Evolutionary conservation across 768 basidiomycete genomes (phyloP), one percentile per base, ranked within the genome.

Genomic region (Bullera alba): DNA sequence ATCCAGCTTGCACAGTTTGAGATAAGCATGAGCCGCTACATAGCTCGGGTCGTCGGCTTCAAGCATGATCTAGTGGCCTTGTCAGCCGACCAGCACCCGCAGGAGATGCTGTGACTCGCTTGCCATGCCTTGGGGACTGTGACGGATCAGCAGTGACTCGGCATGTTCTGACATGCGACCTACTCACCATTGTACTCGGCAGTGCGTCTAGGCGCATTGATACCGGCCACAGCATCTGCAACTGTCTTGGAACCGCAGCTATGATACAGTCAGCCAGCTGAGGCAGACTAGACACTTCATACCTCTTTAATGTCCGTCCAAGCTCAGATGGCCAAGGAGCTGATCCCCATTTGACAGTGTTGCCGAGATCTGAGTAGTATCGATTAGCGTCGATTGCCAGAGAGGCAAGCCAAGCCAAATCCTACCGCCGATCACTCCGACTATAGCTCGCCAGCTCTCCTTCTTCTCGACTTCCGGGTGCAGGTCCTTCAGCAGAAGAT

Each of bases 381-480:
- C 36, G n/a, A 35, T 55, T n/a, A 59, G 58, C 10, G 29, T 14
- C 14, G 7, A 5, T 22, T n/a, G n/a, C n/a, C n/a, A n/a, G n/a
- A n/a, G n/a, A n/a, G n/a, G n/a, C n/a, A n/a, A 4, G 0, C 12
- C 16, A 23, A 27, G 19, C 7, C 21, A 42, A 8, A 6, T 21
- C 6, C 55, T 21, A 68, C 77, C 77, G 19, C 78, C 77, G 50
- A 76, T 74, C 8, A 76, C 73, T 7, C 78, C 77, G 28, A 78
- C 54, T 39, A 67, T 62, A 44, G 74, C 77, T 58, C 60, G 71
- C 73, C 72, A 75, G 51, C 61, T 74, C n/a, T 75, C 68, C 5
- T 57, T 29, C 25, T 60, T 42, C 5, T 43, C 28, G 2, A 77
- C 53, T 1, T 49, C 42, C 0, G 58, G 64, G 48, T 74, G 73